These are phyloP conservation scores for Verticillium alfalfae DNA, from an alignment of 2,329 filamentous ascomycete species.

Conservation along the genomic window DNA sequence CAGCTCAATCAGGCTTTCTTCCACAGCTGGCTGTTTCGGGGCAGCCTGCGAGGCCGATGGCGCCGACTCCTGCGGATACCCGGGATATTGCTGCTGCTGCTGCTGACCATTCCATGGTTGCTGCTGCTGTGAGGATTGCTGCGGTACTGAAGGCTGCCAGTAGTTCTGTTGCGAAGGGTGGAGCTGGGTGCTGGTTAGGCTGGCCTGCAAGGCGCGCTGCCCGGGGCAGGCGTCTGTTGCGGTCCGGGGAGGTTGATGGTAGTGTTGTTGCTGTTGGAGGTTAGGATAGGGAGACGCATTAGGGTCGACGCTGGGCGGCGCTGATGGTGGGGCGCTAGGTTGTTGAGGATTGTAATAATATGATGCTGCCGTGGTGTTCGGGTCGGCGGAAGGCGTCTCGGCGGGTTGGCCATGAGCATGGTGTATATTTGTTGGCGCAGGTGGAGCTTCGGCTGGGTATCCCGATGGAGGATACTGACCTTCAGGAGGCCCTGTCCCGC, in stretches of 20 bases:
- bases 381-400: constrained; percentile 33
- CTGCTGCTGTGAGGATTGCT: constrained; percentile 19
- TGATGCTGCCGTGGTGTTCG: constrained; percentile 36
- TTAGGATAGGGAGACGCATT: constrained; percentile 47
- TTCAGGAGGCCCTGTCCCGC: constrained; percentile 11
- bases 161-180: constrained; percentile 20
- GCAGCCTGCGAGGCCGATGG: constrained; percentile 61
- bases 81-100: constrained; percentile 20
- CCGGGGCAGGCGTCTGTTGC: constrained; percentile 16
- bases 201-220: constrained; percentile 26
- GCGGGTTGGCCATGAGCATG: constrained; percentile 13
- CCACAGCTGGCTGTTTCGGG: constrained; percentile 52
- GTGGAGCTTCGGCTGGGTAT: constrained; percentile 24
- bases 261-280: constrained; percentile 40
- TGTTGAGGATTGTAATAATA: constrained; percentile 51
- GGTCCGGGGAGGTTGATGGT: constrained; percentile 38
- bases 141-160: constrained; percentile 26
- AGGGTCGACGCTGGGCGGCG: constrained; percentile 31
- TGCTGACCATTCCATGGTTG: constrained; percentile 14
- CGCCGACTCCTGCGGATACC: constrained; percentile 57
- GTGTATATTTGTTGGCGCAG: constrained; percentile 18
- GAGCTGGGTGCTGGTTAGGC: constrained; percentile 10
- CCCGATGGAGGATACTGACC: constrained; percentile 28
- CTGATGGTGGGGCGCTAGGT: constrained; percentile 19
- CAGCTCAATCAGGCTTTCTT: constrained; percentile 78